Base-by-base conservation (phyloP, 2,329 filamentous ascomycete species). In the Paradendryphiella salina region DNA sequence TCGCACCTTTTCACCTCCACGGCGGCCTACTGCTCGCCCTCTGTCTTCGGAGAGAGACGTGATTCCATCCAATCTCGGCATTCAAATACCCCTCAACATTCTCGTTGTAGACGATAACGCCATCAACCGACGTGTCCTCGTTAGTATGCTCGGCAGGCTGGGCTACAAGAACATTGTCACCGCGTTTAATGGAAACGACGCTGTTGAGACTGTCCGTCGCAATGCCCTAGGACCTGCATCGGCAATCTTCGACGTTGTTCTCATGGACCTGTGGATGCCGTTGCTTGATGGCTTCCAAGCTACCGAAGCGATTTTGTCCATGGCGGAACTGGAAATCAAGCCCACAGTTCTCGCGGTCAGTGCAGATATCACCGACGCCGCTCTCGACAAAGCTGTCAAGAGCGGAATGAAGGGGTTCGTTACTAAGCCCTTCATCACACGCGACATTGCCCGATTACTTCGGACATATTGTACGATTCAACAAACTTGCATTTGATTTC, bases 181-280 rank as follows among this genome's bases (percentile, higher is more conserved):
- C 67, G 86, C 86, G 0, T 85, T 85, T 60, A 85, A 89, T 61
- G 86, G 86, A 33, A 79, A 80, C 37, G 84, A 89, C 63, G 86
- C 86, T 0, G 84, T 89, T 1, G 77, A 81, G 14, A 77, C 82
- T 36, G 86, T 86, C 76, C 70, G 75, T 44, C 76, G 76, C 40
- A 69, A 73, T 20, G 54, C 60, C 13, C 45, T 55, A 11, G 53
- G 43, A 21, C 43, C 65, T 47, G 43, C 56, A 21, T 64, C 58
- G 21, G 56, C 66, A 14, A 69, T 72, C 34, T 82, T 88, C 49
- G 82, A 88, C 61, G 79, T 87, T 1, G 78, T 89, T 18, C 73
- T 89, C 35, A 89, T 89, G 86, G 86, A 89, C 69, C 78, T 89
- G 8, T 89, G 86, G 86, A 89, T 89, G 85, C 86, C 86, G 0